phyloP scores from a whole-genome alignment of 352 stramenopile genomes.

The Phytophthora hibernalis region DNA sequence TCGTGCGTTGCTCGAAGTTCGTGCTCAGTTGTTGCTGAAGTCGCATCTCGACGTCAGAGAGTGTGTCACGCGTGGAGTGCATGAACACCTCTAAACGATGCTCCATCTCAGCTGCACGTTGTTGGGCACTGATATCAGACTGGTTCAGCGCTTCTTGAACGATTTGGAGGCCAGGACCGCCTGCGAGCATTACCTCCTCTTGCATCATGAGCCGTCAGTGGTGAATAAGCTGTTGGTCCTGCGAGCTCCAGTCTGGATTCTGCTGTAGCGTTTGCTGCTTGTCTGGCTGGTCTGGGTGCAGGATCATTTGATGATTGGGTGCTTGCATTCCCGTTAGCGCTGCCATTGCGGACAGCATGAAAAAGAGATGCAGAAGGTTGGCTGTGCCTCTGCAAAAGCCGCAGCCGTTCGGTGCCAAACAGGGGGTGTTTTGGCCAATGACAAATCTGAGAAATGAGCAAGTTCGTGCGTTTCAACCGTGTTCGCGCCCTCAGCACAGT shows the following conservation, averaged over 20 bases:
- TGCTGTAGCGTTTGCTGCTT: neutral
- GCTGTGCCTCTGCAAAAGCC: neutral
- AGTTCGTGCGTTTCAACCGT: too few species aligned
- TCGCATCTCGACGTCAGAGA: neutral
- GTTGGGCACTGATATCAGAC: neutral
- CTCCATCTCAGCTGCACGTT: neutral
- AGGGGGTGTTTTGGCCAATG: too few species aligned
- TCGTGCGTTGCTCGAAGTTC: neutral
- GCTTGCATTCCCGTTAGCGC: neutral
- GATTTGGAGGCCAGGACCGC: neutral
- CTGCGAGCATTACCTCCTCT: neutral
- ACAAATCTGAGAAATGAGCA: too few species aligned
- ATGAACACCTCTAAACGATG: neutral
- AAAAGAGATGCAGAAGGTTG: neutral
- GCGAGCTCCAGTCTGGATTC: too few species aligned
- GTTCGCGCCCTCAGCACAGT: too few species aligned
- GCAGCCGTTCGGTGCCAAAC: too few species aligned
- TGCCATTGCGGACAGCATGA: neutral
- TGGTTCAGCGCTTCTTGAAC: neutral
- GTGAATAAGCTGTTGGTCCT: neutral
- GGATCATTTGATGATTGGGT: neutral
- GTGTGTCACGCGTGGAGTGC: neutral
- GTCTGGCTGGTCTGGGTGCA: neutral
- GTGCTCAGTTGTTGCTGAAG: neutral
- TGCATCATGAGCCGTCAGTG: neutral